phyloP scores from a whole-genome alignment of 495 filamentous ascomycete genomes.

The Penicillium daleae region DNA sequence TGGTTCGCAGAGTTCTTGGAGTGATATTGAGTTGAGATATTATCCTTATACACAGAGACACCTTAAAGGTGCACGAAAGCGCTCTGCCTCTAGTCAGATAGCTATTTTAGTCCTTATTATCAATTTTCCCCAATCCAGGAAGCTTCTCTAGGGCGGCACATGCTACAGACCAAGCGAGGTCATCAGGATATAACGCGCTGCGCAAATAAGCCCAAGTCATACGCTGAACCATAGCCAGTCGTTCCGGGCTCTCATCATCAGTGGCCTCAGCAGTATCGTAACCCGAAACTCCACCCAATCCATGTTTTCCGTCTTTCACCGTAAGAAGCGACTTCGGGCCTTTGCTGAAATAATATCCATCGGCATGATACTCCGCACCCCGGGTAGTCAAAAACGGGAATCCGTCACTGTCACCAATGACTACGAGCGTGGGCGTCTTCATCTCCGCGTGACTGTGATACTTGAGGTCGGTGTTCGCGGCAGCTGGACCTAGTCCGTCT shows the following conservation, averaged over 20 bases:
- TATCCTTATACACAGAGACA: no score
- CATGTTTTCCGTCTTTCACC: constrained; percentile 39
- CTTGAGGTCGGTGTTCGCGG: constrained; percentile 31
- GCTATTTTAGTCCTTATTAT: constrained; percentile 20
- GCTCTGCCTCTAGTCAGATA: not conserved
- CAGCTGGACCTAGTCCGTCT: constrained; percentile 25
- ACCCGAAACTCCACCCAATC: constrained; percentile 44
- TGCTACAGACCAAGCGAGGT: constrained; percentile 38
- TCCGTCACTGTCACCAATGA: constrained; percentile 44
- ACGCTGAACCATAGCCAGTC: constrained; percentile 40
- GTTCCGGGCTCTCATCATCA: constrained; percentile 43
- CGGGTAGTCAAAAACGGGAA: constrained; percentile 38
- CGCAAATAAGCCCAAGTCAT: constrained; percentile 47
- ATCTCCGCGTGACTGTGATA: constrained; percentile 41
- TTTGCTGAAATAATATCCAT: constrained; percentile 38
- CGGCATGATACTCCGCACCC: constrained; percentile 46
- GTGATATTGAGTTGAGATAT: not conserved
- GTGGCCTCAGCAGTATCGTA: constrained; percentile 44
- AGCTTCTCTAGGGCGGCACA: constrained; percentile 33
- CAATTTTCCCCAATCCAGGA: constrained; percentile 34
- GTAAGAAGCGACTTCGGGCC: constrained; percentile 44
- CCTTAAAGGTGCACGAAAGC: not conserved
- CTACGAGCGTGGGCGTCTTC: constrained; percentile 40
- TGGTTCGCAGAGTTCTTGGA: not conserved
- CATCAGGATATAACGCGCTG: constrained; percentile 41